These are phyloP conservation scores for Candida nemodendra DNA, from an alignment of 805 yeast species.

Conservation along the genomic window DNA sequence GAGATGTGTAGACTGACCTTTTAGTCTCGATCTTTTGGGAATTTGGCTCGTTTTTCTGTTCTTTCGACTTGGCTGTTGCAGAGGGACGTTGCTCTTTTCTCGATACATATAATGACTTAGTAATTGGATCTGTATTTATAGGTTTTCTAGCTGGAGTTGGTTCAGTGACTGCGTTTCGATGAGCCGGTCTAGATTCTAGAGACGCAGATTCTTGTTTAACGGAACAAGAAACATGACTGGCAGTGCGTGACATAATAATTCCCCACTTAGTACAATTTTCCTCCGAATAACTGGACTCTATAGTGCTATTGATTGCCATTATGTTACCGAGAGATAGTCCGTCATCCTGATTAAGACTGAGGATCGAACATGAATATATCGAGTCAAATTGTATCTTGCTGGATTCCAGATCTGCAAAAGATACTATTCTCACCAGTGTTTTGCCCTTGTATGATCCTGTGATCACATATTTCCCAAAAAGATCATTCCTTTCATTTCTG, in stretches of 20 bases:
- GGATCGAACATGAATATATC: constrained; percentile 19
- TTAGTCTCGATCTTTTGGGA: constrained; percentile 3
- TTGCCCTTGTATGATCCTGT: constrained; percentile 17
- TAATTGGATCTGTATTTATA: constrained; percentile 7
- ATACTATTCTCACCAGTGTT: constrained; percentile 13
- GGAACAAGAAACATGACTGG: constrained; percentile 1
- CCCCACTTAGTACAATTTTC: constrained; percentile 27
- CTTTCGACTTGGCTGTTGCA: constrained; percentile 1
- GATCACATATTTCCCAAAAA: constrained; percentile 12
- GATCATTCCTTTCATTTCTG: constrained; percentile 12
- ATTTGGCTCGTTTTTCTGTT: constrained; percentile 1
- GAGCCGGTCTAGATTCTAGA: constrained; percentile 15
- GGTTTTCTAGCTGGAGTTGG: constrained; percentile 11
- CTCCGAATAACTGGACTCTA: constrained; percentile 12
- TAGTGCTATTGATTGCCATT: constrained; percentile 16
- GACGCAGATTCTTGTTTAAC: background rate
- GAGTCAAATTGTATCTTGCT: constrained; percentile 16
- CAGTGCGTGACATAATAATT: constrained; percentile 20
- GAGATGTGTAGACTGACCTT: constrained; percentile 14
- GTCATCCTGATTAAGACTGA: constrained; percentile 22
- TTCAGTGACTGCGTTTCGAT: constrained; percentile 17
- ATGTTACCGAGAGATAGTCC: constrained; percentile 19
- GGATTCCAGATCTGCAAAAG: constrained; percentile 13
- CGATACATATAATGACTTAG: constrained; percentile 11
- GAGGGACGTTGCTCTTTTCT: constrained; percentile 7